Base-by-base conservation (phyloP, 1,284 basidiomycete genomes). In the Malassezia psittaci region DNA sequence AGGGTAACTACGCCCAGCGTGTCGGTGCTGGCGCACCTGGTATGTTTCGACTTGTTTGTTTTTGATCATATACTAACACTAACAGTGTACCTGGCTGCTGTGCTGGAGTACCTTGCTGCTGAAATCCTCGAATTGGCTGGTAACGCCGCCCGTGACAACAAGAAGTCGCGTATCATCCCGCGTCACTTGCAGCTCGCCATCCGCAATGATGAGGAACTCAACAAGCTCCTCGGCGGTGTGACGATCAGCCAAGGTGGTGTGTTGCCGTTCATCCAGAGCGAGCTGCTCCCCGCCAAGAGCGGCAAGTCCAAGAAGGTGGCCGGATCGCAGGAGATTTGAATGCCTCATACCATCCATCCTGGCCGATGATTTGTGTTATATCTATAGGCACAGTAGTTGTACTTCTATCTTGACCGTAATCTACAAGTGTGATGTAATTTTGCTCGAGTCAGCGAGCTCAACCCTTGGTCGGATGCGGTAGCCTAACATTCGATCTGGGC, bases 221-320 rank as follows among this genome's bases (percentile, higher is more conserved):
- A 83, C 77, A 85, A 83, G 69, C 82, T 88, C 43, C 81, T 90
- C 45, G 87, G 88, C 47, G 81, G 83, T 66, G 88, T 90, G 62
- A 84, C 87, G 72, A 90, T 90, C 79, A 87, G 85, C 21, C 87
- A 90, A 73, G 88, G 88, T 79, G 88, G 88, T 83, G 88, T 90
- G 55, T 83, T 90, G 41, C 88, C 88, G 49, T 67, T 69, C 60
- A 66, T 62, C 67, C 67, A 81, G 68, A 78, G 81, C 66, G 81
- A 84, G 77, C 81, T 85, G 60, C 79, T 85, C 54, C 84, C 84
- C 54, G 79, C 80, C 76, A 85, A 85, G 80, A 80, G 81, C 44
- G 80, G 74, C 76, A 82, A 82, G 77, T 68, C 67, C 61, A 75
- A 75, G 69, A 66, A 68, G 51, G 72, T 63, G 54, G 61, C 60